Evolutionary conservation across 2,329 filamentous ascomycete species (phyloP), one percentile per base, ranked within the genome.

Genomic region (Mycosphaerella arachidis): DNA sequence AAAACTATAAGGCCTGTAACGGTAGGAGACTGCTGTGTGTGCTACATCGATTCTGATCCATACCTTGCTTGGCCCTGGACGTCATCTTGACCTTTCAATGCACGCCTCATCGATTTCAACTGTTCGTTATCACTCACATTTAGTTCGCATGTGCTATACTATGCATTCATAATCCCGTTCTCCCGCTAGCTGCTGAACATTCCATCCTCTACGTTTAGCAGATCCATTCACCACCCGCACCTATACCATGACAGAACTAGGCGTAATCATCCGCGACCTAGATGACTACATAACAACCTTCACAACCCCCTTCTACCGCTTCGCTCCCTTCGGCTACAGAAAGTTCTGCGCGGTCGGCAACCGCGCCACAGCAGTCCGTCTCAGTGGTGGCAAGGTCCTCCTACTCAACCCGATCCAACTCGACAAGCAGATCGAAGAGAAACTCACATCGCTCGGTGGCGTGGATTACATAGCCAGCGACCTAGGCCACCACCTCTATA

Each of bases 401-500:
- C 50, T 63, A 8, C 61, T 63, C 18, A 63, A 63, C 18, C 61
- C 61, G 9, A 57, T 60, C 27, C 46, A 58, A 31, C 55, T 63
- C 16, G 48, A 54, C 30, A 27, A 46, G 7, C n/a, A 40, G 4
- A 53, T 63, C 20, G 58, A 58, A 46, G 31, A 51, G 29, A 60
- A 60, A 35, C 35, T 63, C 16, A 29, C 55, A 33, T 29, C 58
- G 10, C 45, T 63, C 9, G 61, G 61, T 18, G 61, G 61, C 37
- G 58, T 63, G 13, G 24, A 63, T 27, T 58, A 58, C 18, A 48
- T 63, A n/a, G 61, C 58, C 48, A 58, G 57, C 24, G 61, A 63
- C 46, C 58, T 63, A n/a, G 61, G 61, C 13, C 61, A 63, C 27
- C 61, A 63, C 35, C 56, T 61, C 48, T 63, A 63, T 31, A 58